Evolutionary conservation across 2,329 filamentous ascomycete genomes (phyloP).

Genomic region (Lasiodiplodia theobromae): DNA sequence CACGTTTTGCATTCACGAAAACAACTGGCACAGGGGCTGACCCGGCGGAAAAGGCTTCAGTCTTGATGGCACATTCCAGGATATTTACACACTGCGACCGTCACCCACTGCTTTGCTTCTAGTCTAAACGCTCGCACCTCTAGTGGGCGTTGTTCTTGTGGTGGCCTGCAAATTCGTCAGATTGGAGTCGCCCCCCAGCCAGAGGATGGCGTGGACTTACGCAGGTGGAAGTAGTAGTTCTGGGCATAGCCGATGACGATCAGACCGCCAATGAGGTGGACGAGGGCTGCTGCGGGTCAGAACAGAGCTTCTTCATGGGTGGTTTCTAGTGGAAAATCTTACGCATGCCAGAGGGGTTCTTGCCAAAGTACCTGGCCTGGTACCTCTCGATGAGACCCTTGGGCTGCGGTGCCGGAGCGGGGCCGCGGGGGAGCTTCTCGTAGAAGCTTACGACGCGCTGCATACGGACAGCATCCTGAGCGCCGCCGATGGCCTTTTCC

Average conservation of each 20-base stretch:
- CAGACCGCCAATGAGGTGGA: constrained; percentile 82
- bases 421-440: constrained; percentile 93
- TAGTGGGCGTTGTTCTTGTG: constrained; percentile 99
- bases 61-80: constrained; percentile 27
- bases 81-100: constrained; percentile 30
- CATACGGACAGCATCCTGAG: constrained; percentile 96
- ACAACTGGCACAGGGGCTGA: constrained; percentile 8
- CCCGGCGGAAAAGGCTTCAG: constrained; percentile 19
- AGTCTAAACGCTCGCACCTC: constrained; percentile 31
- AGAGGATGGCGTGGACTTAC: constrained; percentile 66
- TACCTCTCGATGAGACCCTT: constrained; percentile 88
- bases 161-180: constrained; percentile 70
- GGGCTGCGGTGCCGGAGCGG: constrained; percentile 82
- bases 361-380: constrained; percentile 87
- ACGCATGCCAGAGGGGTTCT: constrained; percentile 90
- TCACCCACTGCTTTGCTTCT: constrained; percentile 20
- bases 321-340: constrained; percentile 52
- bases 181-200: constrained; percentile 29
- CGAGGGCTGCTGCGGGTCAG: constrained; percentile 69
- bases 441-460: constrained; percentile 98
- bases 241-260: constrained; percentile 89
- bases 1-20: constrained; percentile 19
- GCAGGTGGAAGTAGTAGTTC: constrained; percentile 99
- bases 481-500: constrained; percentile 85
- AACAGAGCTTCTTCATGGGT: constrained; percentile 24